phyloP scores from a whole-genome alignment of 805 yeast species.

The Yamadazyma scolyti region DNA sequence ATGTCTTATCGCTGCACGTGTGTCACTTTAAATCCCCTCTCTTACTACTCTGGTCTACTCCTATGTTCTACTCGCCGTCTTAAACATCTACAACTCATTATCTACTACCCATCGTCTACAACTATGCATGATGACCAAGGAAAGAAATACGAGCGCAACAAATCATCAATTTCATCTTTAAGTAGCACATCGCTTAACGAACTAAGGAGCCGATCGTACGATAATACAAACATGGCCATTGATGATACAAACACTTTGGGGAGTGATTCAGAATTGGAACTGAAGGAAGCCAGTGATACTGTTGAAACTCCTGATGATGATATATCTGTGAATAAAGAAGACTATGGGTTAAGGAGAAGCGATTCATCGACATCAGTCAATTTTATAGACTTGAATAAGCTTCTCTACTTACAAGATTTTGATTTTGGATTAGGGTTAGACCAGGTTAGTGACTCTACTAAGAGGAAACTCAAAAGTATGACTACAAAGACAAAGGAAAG shows the following conservation, averaged over 20 bases:
- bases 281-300: neutral
- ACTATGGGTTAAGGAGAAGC: slow-evolving; percentile 14
- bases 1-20: no score
- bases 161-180: no score
- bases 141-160: no score
- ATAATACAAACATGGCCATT: slow-evolving; percentile 3
- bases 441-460: slow-evolving; percentile 32
- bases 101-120: no score
- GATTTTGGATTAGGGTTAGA: slow-evolving; percentile 40
- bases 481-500: slow-evolving; percentile 29
- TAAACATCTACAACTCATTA: no score
- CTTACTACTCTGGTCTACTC: no score
- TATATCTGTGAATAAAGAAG: neutral
- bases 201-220: slow-evolving; percentile 7
- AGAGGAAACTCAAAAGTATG: slow-evolving; percentile 32
- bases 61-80: no score
- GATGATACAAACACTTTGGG: no score
- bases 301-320: neutral
- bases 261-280: slow-evolving; percentile 3
- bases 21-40: no score
- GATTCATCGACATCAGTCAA: slow-evolving; percentile 25
- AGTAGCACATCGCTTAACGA: slow-evolving; percentile 11
- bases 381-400: slow-evolving; percentile 33
- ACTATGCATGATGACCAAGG: no score
- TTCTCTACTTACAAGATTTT: slow-evolving; percentile 38